phyloP scores from a whole-genome alignment of 176 grass and related monocot species.

The Miscanthus lutarioriparius region DNA sequence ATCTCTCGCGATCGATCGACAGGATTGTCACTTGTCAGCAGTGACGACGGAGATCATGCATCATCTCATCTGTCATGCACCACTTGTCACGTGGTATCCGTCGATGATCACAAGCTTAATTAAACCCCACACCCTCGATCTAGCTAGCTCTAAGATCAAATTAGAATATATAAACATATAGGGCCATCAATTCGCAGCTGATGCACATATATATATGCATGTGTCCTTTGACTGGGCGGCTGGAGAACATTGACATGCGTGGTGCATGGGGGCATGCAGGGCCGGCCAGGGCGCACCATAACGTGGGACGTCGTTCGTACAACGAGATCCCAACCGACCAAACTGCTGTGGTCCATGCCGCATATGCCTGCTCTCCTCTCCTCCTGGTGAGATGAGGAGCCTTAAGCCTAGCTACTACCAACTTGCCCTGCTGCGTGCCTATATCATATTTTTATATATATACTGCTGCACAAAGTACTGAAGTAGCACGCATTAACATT shows the following conservation, averaged over 20 bases:
- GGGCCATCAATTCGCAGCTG: neutral
- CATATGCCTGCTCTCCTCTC: neutral
- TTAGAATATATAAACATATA: too few species aligned
- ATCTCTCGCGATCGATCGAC: neutral
- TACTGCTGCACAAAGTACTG: too few species aligned
- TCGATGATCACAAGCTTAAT: neutral
- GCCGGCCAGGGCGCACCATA: conserved; percentile 26
- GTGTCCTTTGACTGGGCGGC: conserved; percentile 15
- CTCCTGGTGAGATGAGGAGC: neutral
- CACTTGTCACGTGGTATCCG: neutral
- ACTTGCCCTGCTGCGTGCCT: neutral
- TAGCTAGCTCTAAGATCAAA: neutral
- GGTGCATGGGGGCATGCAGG: neutral
- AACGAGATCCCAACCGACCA: conserved; percentile 53
- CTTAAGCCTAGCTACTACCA: neutral
- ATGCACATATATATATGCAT: neutral
- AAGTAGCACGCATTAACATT: too few species aligned
- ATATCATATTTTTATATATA: too few species aligned
- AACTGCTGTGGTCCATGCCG: conserved; percentile 19
- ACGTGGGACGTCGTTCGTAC: conserved; percentile 52
- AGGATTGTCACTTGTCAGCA: neutral
- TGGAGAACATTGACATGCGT: neutral
- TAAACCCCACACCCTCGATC: neutral
- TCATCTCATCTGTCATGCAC: neutral
- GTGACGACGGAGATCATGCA: neutral